These are phyloP conservation scores for Verbena officinalis DNA, from an alignment of 257 asterid genomes.

Conservation along the genomic window DNA sequence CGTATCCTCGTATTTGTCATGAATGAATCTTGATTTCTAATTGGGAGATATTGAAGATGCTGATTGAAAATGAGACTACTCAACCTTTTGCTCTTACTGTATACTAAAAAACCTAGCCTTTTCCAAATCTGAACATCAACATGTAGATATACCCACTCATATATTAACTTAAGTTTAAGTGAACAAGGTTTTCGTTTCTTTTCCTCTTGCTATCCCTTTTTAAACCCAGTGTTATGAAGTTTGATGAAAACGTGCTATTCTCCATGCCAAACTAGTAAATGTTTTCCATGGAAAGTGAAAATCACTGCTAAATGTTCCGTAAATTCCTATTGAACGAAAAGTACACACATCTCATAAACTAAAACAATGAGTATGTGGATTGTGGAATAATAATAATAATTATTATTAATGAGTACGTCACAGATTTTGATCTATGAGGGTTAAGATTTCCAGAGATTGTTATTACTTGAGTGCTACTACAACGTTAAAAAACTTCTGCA, in stretches of 20 bases:
- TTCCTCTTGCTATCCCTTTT: not conserved
- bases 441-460: constrained; percentile 1
- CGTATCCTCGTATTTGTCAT: constrained; percentile 73
- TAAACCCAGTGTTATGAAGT: not conserved
- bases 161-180: constrained; percentile 8
- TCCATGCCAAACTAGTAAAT: not conserved
- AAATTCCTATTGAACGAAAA: not conserved
- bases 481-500: not conserved
- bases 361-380: not conserved
- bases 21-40: constrained; percentile 22
- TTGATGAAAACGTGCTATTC: not conserved
- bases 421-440: not conserved
- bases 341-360: not conserved
- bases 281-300: not conserved
- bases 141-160: not conserved
- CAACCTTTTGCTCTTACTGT: constrained; percentile 4
- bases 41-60: constrained; percentile 6
- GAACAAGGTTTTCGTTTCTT: not conserved
- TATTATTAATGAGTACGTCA: not conserved
- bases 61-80: constrained; percentile 26
- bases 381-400: no score
- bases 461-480: not conserved
- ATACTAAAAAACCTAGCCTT: constrained; percentile 10
- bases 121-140: constrained; percentile 13
- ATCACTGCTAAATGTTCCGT: constrained; percentile 8